A percentile compares a stretch with the other conserved stretches of the same genome.
phyloP scores from a whole-genome alignment of 805 yeast species.

The Saccharomycodes ludwigii region DNA sequence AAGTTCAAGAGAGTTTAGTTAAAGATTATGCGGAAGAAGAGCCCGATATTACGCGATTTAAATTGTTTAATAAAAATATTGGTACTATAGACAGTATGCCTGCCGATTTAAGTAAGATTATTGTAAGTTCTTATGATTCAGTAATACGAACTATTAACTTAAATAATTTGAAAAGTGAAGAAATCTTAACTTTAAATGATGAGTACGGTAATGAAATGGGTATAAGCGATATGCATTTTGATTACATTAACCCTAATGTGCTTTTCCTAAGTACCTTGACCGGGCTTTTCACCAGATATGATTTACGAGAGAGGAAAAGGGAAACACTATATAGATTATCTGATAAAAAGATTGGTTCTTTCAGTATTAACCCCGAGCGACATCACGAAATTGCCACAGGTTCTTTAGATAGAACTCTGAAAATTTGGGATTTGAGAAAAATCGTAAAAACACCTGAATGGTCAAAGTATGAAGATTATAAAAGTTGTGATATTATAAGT shows the following conservation, averaged over 20 bases:
- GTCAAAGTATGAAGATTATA: constrained; percentile 42
- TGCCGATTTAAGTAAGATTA: constrained; percentile 38
- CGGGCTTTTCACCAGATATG: constrained; percentile 72
- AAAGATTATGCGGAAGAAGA: constrained; percentile 23
- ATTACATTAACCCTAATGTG: constrained; percentile 36
- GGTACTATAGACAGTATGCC: constrained; percentile 48
- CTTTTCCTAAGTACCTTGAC: constrained; percentile 64
- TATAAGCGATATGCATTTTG: constrained; percentile 59
- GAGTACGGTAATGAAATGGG: constrained; percentile 49
- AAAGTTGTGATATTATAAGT: constrained; percentile 31
- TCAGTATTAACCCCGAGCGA: constrained; percentile 60
- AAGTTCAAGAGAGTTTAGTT: constrained; percentile 27
- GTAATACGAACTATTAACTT: constrained; percentile 66
- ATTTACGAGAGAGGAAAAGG: constrained; percentile 38
- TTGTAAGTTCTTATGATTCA: constrained; percentile 80
- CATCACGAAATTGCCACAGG: constrained; percentile 69
- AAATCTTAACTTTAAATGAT: constrained; percentile 44
- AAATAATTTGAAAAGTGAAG: constrained; percentile 43
- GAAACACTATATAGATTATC: constrained; percentile 46
- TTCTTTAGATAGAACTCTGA: constrained; percentile 74
- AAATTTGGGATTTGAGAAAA: constrained; percentile 77
- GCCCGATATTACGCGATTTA: constrained; percentile 48
- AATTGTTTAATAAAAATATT: constrained; percentile 66
- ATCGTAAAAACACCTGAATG: constrained; percentile 32
- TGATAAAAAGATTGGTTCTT: constrained; percentile 88